Conservation (phyloP, 805 yeast species). For the Teunomyces cretensis region DNA sequence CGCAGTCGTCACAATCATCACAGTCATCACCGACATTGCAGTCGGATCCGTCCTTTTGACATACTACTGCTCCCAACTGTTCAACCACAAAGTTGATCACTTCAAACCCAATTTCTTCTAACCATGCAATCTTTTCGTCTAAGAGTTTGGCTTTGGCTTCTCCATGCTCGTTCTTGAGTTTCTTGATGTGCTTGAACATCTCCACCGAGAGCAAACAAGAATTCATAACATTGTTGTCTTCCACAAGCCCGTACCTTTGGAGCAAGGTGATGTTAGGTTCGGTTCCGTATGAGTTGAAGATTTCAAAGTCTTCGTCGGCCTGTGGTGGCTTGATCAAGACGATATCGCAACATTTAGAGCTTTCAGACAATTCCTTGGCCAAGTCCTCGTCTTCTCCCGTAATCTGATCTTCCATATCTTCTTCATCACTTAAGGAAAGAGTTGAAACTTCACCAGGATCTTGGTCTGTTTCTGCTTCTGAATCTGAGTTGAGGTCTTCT, state of each 20-base stretch:
- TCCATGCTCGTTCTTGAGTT: constrained; percentile 17
- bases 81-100: constrained; percentile 26
- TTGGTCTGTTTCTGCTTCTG: constrained; percentile 16
- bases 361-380: constrained; percentile 33
- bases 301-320: constrained; percentile 48
- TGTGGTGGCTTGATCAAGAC: constrained; percentile 44
- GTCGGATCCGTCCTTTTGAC: constrained; percentile 8
- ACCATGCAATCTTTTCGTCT: constrained; percentile 47
- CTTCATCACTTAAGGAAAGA: constrained; percentile 14
- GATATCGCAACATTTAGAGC: constrained; percentile 68
- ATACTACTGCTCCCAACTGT: background rate
- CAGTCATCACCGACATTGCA: constrained; percentile 17
- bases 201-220: constrained; percentile 58
- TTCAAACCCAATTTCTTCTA: constrained; percentile 46
- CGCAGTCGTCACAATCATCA: constrained; percentile 15
- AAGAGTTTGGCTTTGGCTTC: constrained; percentile 30
- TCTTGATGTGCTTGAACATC: constrained; percentile 33
- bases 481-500: constrained; percentile 12
- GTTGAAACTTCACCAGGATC: constrained; percentile 22
- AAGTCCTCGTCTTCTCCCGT: constrained; percentile 27
- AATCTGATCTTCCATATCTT: constrained; percentile 15
- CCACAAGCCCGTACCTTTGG: constrained; percentile 78
- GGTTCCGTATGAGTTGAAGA: constrained; percentile 80
- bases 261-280: constrained; percentile 64
- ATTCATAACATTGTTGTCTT: constrained; percentile 48